A percentile compares a stretch with the other conserved stretches of the same genome.
Evolutionary conservation across 495 filamentous ascomycete genomes (phyloP).

Genomic region (Collariella sp.): DNA sequence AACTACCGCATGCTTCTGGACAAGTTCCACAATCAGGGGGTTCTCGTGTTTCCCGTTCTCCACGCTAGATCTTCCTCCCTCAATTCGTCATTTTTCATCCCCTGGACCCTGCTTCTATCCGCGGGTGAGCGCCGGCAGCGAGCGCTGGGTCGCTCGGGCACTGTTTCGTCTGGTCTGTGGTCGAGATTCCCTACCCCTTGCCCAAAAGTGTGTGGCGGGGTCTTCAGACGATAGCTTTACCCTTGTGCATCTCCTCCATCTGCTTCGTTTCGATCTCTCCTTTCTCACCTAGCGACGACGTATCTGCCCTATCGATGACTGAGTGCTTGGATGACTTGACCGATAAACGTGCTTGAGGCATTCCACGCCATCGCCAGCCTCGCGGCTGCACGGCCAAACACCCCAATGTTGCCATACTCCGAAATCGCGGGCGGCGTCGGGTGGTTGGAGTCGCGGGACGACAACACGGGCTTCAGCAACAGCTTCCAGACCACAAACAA

Average conservation of each 20-base stretch:
- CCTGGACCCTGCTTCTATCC: slow-evolving; percentile 34
- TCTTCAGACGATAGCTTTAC: slow-evolving; percentile 19
- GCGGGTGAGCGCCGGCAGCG: slow-evolving; percentile 24
- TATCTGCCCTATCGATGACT: slow-evolving; percentile 26
- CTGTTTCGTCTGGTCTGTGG: slow-evolving; percentile 39
- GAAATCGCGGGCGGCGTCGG: slow-evolving; percentile 25
- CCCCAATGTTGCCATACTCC: slow-evolving; percentile 30
- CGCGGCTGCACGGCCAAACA: slow-evolving; percentile 19
- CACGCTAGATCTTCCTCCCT: not conserved
- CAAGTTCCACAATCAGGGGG: slow-evolving; percentile 4
- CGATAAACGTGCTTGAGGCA: slow-evolving; percentile 30
- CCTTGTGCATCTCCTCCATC: slow-evolving; percentile 20
- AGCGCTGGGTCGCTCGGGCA: slow-evolving; percentile 33
- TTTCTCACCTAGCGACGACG: slow-evolving; percentile 28
- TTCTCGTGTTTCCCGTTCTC: slow-evolving; percentile 6
- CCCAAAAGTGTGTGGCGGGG: slow-evolving; percentile 3
- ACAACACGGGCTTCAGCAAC: slow-evolving; percentile 25
- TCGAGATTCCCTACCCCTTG: slow-evolving; percentile 19
- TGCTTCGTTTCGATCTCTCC: slow-evolving; percentile 16
- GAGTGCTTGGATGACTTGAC: slow-evolving; percentile 42
- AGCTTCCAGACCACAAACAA: slow-evolving; percentile 32
- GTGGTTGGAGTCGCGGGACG: slow-evolving; percentile 37
- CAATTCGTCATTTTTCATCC: slow-evolving; percentile 14
- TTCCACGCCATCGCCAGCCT: slow-evolving; percentile 39
- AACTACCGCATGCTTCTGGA: slow-evolving; percentile 19